phyloP scores from a whole-genome alignment of 768 basidiomycete species.

The Pulveroboletus sp. region DNA sequence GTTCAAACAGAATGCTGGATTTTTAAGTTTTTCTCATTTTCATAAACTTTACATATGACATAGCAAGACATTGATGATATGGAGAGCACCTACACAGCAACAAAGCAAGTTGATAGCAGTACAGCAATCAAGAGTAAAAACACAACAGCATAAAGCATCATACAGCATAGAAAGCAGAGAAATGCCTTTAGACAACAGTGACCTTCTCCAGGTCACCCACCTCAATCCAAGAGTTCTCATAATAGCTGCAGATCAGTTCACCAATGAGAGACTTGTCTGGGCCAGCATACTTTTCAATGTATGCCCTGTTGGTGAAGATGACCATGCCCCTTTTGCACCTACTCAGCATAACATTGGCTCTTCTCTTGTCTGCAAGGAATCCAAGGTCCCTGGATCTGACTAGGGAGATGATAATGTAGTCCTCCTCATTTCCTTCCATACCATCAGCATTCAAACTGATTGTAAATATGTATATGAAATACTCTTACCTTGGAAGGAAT shows the following conservation, averaged over 20 bases:
- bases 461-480: constrained; percentile 2
- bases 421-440: constrained; percentile 72
- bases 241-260: constrained; percentile 28
- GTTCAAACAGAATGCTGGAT: not conserved
- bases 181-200: constrained; percentile 14
- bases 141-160: not conserved
- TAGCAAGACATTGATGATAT: not conserved
- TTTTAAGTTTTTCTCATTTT: constrained; percentile 3
- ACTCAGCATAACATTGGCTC: constrained; percentile 87
- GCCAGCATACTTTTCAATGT: constrained; percentile 52
- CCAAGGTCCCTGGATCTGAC: constrained; percentile 63
- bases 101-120: constrained; percentile 19
- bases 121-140: constrained; percentile 9
- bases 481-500: constrained; percentile 70
- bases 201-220: constrained; percentile 27
- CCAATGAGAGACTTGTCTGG: constrained; percentile 47
- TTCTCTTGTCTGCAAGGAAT: constrained; percentile 59
- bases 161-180: not conserved
- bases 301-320: constrained; percentile 59
- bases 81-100: constrained; percentile 9
- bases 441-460: not conserved
- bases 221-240: constrained; percentile 36
- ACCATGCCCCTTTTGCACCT: constrained; percentile 78
- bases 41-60: constrained; percentile 10
- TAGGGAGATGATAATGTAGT: constrained; percentile 69